A percentile compares a stretch with the other conserved stretches of the same genome.
These are phyloP conservation scores for Penicillium rolfsii DNA, from an alignment of 2,329 filamentous ascomycete species.

Conservation along the genomic window DNA sequence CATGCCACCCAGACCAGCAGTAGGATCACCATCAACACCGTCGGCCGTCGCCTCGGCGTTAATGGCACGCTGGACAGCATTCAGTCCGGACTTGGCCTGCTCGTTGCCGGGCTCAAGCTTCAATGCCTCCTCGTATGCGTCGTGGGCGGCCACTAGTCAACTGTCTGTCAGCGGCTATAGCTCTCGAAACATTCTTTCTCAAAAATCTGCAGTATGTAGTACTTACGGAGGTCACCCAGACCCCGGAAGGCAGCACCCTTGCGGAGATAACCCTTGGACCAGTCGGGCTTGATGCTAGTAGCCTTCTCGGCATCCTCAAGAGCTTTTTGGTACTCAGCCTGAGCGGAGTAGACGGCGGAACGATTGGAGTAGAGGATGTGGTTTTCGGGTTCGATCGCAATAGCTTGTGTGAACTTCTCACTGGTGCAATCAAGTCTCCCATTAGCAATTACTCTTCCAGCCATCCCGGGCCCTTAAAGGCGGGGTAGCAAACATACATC, in stretches of 20 bases:
- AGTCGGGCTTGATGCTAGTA: conserved; percentile 93
- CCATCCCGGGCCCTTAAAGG: conserved; percentile 11
- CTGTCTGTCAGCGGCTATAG: conserved; percentile 37
- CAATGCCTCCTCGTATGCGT: conserved; percentile 92
- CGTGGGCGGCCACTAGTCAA: conserved; percentile 72
- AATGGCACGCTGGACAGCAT: conserved; percentile 84
- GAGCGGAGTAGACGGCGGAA: conserved; percentile 83
- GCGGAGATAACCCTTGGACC: conserved; percentile 94
- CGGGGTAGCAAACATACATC: conserved; percentile 67
- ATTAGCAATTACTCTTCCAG: conserved; percentile 13
- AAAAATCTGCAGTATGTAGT: neutral
- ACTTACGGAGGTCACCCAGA: conserved; percentile 72
- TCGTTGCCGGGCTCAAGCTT: conserved; percentile 91
- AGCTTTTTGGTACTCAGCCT: conserved; percentile 83
- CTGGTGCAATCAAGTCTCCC: conserved; percentile 50
- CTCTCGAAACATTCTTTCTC: neutral
- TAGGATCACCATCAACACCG: conserved; percentile 65
- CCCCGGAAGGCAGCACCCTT: conserved; percentile 93
- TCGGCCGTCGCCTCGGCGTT: conserved; percentile 71
- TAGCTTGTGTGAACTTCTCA: conserved; percentile 92
- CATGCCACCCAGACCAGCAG: conserved; percentile 81
- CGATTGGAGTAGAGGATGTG: conserved; percentile 98
- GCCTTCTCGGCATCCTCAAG: conserved; percentile 91
- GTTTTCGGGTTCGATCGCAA: conserved; percentile 82
- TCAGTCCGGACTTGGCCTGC: conserved; percentile 85